Conservation (phyloP, 1,284 basidiomycete species). For the Fomitopsis betulina region DNA sequence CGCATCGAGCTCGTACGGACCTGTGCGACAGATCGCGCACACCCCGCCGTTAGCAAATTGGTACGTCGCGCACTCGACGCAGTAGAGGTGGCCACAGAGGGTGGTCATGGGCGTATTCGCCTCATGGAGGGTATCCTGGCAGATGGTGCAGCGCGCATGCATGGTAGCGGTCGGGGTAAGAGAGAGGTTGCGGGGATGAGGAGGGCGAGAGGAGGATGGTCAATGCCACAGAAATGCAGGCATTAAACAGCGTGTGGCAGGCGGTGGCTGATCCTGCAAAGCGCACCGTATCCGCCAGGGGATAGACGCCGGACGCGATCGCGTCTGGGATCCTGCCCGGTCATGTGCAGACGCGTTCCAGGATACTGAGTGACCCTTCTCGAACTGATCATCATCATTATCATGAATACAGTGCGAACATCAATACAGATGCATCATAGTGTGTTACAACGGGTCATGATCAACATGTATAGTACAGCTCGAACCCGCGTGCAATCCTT, state of each 20-base stretch:
- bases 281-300: neutral
- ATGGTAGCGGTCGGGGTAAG: constrained; percentile 2
- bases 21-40: constrained; percentile 22
- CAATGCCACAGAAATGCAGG: neutral
- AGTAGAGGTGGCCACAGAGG: constrained; percentile 28
- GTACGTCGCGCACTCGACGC: constrained; percentile 24
- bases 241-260: neutral
- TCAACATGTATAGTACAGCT: neutral
- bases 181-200: neutral
- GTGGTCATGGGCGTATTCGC: constrained; percentile 16
- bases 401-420: too few relatives aligned
- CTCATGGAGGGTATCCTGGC: constrained; percentile 18
- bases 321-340: neutral
- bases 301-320: neutral
- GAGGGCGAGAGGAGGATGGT: neutral
- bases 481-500: neutral
- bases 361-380: too few relatives aligned
- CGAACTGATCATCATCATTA: too few relatives aligned
- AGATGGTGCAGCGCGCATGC: constrained; percentile 22
- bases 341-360: too few relatives aligned
- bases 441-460: neutral
- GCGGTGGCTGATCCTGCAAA: neutral
- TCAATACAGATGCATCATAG: neutral
- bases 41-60: constrained; percentile 16
- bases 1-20: constrained; percentile 1